phyloP scores from a whole-genome alignment of 768 basidiomycete species.

The Chlorophyllum brunneum region DNA sequence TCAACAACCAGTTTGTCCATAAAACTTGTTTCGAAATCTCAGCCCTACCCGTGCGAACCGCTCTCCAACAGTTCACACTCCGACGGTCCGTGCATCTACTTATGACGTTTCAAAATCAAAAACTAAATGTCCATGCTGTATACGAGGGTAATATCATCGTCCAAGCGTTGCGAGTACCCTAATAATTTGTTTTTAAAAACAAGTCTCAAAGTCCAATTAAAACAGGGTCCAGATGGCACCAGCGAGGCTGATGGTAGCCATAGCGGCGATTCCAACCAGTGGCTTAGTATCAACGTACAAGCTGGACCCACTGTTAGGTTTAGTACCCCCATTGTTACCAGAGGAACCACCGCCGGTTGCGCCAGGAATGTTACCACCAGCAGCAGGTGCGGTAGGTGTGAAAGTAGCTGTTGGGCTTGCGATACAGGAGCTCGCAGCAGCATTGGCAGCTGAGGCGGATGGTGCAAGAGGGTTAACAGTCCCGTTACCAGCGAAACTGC shows the following conservation, averaged over 20 bases:
- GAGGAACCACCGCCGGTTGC: slow-evolving; percentile 17
- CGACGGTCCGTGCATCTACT: slow-evolving; percentile 15
- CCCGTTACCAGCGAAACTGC: slow-evolving; percentile 83
- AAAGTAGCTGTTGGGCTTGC: slow-evolving; percentile 60
- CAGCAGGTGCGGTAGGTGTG: slow-evolving; percentile 50
- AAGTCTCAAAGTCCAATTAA: slow-evolving; percentile 15
- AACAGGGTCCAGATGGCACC: slow-evolving; percentile 44
- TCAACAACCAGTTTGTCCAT: background rate
- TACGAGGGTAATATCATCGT: too few species aligned
- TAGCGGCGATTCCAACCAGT: slow-evolving; percentile 31
- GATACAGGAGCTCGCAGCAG: slow-evolving; percentile 65
- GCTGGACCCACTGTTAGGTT: slow-evolving; percentile 20
- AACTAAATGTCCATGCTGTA: too few species aligned
- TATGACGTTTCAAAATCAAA: background rate
- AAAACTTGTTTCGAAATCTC: background rate
- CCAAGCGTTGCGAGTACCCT: background rate
- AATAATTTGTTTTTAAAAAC: background rate
- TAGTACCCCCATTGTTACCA: slow-evolving; percentile 15
- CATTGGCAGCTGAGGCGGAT: slow-evolving; percentile 43
- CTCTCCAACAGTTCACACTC: slow-evolving; percentile 15
- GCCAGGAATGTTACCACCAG: slow-evolving; percentile 23
- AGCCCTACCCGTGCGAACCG: background rate
- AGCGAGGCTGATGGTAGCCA: slow-evolving; percentile 31
- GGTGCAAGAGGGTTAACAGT: slow-evolving; percentile 68
- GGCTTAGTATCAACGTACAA: slow-evolving; percentile 27